Evolutionary conservation across 2,329 filamentous ascomycete species (phyloP).

Genomic region (Aspergillus fijiensis): DNA sequence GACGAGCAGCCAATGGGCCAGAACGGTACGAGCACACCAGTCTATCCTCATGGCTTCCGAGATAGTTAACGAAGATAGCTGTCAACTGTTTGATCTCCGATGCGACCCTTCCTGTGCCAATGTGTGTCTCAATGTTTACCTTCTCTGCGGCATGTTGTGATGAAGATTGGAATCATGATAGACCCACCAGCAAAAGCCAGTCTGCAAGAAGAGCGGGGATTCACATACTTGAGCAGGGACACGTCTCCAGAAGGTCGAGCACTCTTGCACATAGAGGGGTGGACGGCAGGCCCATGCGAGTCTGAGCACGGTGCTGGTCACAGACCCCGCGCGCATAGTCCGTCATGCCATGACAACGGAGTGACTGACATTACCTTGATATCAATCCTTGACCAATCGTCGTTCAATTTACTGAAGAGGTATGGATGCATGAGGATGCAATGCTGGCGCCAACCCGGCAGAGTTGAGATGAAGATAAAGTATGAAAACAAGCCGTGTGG

Average conservation of each 20-base stretch:
- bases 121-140: neutral
- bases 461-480: neutral
- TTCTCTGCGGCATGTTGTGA: neutral
- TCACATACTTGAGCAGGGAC: neutral
- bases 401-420: slow-evolving; percentile 6
- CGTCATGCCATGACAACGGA: neutral
- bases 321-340: neutral
- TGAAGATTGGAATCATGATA: neutral
- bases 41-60: neutral
- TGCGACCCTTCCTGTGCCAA: neutral
- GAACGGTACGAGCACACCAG: neutral
- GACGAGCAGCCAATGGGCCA: neutral
- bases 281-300: neutral
- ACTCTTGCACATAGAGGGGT: neutral
- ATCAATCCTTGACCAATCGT: neutral
- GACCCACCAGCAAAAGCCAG: neutral
- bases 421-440: slow-evolving; percentile 2
- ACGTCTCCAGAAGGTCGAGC: neutral
- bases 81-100: neutral
- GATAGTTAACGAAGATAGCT: neutral
- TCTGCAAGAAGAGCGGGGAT: neutral
- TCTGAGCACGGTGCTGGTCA: neutral
- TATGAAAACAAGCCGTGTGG: slow-evolving; percentile 11
- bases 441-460: slow-evolving; percentile 14
- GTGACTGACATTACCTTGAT: neutral